Evolutionary conservation across 2,329 filamentous ascomycete species (phyloP).

Genomic region (Orbilia blumenaviensis): DNA sequence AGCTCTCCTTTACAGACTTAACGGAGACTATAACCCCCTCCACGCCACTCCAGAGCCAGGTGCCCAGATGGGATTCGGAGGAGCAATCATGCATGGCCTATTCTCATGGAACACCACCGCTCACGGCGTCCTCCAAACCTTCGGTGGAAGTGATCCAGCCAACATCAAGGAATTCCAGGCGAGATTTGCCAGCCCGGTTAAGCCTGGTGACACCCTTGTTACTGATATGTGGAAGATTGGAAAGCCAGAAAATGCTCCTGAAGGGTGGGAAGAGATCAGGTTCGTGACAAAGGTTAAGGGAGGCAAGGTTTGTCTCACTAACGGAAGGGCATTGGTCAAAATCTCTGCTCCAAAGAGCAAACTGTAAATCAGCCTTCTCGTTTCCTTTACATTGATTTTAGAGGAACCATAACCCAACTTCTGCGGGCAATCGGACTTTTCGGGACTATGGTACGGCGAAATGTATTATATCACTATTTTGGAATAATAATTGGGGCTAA

Average conservation of each 20-base stretch:
- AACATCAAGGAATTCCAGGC: slow-evolving; percentile 91
- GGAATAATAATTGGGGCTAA: neutral
- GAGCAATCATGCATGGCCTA: slow-evolving; percentile 86
- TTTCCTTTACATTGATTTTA: neutral
- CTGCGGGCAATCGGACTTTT: neutral
- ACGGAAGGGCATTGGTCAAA: slow-evolving; percentile 82
- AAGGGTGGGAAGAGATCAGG: slow-evolving; percentile 80
- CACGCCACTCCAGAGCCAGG: slow-evolving; percentile 87
- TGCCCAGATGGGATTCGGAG: slow-evolving; percentile 88
- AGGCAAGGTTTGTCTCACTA: slow-evolving; percentile 85
- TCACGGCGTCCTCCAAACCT: slow-evolving; percentile 75
- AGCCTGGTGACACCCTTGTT: slow-evolving; percentile 81
- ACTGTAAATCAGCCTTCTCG: slow-evolving; percentile 63
- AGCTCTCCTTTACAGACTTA: slow-evolving; percentile 77
- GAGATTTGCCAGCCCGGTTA: slow-evolving; percentile 83
- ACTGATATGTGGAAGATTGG: slow-evolving; percentile 84
- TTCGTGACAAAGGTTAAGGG: slow-evolving; percentile 77
- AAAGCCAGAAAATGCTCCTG: slow-evolving; percentile 66
- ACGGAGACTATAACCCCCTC: slow-evolving; percentile 93
- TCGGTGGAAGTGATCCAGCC: slow-evolving; percentile 79
- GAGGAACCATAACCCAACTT: neutral
- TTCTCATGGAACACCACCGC: slow-evolving; percentile 85
- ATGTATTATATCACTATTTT: neutral
- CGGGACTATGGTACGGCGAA: too few relatives aligned
- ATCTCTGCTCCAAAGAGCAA: slow-evolving; percentile 70